A percentile compares a stretch with the other conserved stretches of the same genome.
Evolutionary conservation across 495 filamentous ascomycete species (phyloP).

Genomic region (Tuber magnatum): DNA sequence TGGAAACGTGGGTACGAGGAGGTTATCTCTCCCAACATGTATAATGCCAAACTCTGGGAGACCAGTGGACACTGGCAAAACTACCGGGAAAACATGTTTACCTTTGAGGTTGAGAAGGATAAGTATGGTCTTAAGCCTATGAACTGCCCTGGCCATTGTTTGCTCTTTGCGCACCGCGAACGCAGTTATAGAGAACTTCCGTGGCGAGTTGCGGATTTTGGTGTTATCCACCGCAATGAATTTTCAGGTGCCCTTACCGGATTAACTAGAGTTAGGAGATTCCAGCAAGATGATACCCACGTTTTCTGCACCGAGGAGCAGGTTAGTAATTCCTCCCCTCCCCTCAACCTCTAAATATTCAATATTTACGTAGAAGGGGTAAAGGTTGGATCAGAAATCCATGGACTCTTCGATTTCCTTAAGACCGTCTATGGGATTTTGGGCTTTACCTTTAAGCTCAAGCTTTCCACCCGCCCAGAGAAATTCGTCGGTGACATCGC

Average conservation of each 20-base stretch:
- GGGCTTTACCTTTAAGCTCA: constrained; percentile 92
- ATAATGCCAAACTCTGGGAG: constrained; percentile 83
- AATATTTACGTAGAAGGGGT: constrained; percentile 25
- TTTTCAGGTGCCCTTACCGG: constrained; percentile 85
- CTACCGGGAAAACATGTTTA: constrained; percentile 97
- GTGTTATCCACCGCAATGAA: constrained; percentile 89
- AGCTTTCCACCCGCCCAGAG: constrained; percentile 89
- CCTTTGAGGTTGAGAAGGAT: constrained; percentile 81
- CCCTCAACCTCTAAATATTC: constrained; percentile 37
- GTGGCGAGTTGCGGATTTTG: constrained; percentile 86
- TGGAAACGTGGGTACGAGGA: constrained; percentile 91
- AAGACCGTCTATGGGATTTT: constrained; percentile 75
- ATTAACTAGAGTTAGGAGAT: constrained; percentile 81
- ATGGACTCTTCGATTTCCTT: constrained; percentile 82
- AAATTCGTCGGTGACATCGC: constrained; percentile 79
- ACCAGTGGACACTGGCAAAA: constrained; percentile 89
- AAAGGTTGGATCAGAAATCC: constrained; percentile 67
- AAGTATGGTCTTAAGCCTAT: constrained; percentile 87
- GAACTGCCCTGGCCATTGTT: constrained; percentile 89
- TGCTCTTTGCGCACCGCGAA: constrained; percentile 69
- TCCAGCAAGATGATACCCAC: constrained; percentile 93
- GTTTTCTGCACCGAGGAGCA: constrained; percentile 82
- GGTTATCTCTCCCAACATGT: constrained; percentile 95
- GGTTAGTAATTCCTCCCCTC: constrained; percentile 36
- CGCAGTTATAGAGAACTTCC: constrained; percentile 83